Percentiles rank a stretch among this genome's conserved stretches.
Conservation (phyloP, 164 flowering plant genomes). For the Berberis thunbergii region DNA sequence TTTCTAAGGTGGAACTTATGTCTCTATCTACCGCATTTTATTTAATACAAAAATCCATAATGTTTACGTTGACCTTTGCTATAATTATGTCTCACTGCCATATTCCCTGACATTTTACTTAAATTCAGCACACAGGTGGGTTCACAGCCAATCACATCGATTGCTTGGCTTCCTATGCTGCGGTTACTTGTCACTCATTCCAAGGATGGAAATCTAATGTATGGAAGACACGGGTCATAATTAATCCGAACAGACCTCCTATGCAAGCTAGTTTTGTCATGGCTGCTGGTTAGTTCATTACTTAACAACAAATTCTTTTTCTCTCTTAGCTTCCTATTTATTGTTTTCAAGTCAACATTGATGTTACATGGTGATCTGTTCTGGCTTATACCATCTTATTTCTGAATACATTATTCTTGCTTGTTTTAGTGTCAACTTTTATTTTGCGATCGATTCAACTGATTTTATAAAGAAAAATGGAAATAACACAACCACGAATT, state of each 20-base stretch:
- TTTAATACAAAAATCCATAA: too few relatives aligned
- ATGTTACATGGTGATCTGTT: too few relatives aligned
- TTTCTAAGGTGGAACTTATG: too few relatives aligned
- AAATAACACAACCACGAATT: too few relatives aligned
- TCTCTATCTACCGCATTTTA: too few relatives aligned
- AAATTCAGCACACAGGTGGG: slow-evolving; percentile 83
- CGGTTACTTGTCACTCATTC: slow-evolving; percentile 76
- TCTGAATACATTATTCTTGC: too few relatives aligned
- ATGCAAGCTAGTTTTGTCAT: slow-evolving; percentile 91
- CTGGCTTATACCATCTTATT: too few relatives aligned
- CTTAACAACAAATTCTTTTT: neutral
- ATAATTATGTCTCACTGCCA: neutral
- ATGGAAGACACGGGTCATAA: slow-evolving; percentile 75
- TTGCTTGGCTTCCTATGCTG: slow-evolving; percentile 76
- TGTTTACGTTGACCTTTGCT: slow-evolving; percentile 2
- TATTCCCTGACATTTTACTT: slow-evolving; percentile 9
- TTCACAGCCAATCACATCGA: slow-evolving; percentile 75
- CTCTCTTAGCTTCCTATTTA: too few relatives aligned
- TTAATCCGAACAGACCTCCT: slow-evolving; percentile 84
- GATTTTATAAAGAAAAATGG: too few relatives aligned
- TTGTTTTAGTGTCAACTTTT: too few relatives aligned
- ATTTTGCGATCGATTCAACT: too few relatives aligned
- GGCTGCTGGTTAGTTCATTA: slow-evolving; percentile 67
- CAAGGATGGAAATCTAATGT: slow-evolving; percentile 92
- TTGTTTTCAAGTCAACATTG: too few relatives aligned